Percentiles rank a stretch among this genome's conserved stretches.
Evolutionary conservation across 2,329 filamentous ascomycete genomes (phyloP).

Genomic region (Fusarium beomiforme): DNA sequence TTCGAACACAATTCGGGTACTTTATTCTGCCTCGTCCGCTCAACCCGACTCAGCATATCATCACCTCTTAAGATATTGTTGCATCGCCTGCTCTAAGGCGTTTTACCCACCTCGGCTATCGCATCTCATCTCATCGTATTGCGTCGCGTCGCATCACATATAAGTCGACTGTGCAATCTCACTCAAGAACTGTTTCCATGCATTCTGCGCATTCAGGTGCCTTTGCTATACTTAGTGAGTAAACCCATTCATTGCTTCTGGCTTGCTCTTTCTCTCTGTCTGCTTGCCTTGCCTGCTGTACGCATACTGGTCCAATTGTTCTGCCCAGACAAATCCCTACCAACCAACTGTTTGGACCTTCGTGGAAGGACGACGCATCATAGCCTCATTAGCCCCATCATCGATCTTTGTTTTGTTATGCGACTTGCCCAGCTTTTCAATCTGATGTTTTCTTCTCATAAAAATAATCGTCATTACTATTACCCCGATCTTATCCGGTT

Average conservation of each 20-base stretch:
- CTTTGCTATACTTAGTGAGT: slow-evolving; percentile 38
- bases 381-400: slow-evolving; percentile 11
- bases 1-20: slow-evolving; percentile 19
- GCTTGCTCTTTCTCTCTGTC: neutral
- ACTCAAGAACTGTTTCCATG: slow-evolving; percentile 40
- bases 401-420: slow-evolving; percentile 13
- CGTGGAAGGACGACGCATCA: slow-evolving; percentile 31
- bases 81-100: neutral
- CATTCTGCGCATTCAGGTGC: slow-evolving; percentile 32
- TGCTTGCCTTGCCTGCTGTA: slow-evolving; percentile 12
- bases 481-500: neutral
- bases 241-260: neutral
- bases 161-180: slow-evolving; percentile 34
- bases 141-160: neutral
- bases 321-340: slow-evolving; percentile 24
- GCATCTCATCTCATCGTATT: neutral
- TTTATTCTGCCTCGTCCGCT: slow-evolving; percentile 14
- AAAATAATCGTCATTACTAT: neutral
- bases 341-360: slow-evolving; percentile 21
- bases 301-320: slow-evolving; percentile 1
- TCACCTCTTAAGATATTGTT: neutral
- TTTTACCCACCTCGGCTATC: slow-evolving; percentile 4
- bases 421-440: neutral
- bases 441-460: neutral
- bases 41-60: neutral